phyloP scores from a whole-genome alignment of 192 early-diverging fungal genomes.

The Gryganskiella cystojenkinii region DNA sequence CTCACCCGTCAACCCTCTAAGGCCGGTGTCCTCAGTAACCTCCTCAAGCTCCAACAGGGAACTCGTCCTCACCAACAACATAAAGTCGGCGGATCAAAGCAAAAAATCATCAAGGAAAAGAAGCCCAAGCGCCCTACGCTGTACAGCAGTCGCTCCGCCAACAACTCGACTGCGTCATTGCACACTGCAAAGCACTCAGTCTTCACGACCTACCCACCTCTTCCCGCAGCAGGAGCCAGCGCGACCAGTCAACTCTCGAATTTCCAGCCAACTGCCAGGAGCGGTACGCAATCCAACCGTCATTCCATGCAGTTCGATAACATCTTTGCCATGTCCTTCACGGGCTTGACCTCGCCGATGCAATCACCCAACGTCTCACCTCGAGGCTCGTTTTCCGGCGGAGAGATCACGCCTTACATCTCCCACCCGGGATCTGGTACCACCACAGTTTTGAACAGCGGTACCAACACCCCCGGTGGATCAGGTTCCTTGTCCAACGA shows the following conservation, averaged over 20 bases:
- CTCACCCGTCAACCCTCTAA: constrained; percentile 39
- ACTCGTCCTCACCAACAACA: constrained; percentile 24
- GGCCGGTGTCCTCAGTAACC: constrained; percentile 41
- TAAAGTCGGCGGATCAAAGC: background rate
- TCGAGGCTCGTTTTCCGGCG: constrained; percentile 32
- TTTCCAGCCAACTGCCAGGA: constrained; percentile 14
- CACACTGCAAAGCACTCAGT: constrained; percentile 23
- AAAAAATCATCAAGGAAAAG: constrained; percentile 19
- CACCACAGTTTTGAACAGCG: background rate
- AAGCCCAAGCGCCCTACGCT: constrained; percentile 7
- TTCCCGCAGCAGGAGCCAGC: constrained; percentile 3
- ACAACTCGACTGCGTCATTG: constrained; percentile 28
- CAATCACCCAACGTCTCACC: constrained; percentile 26
- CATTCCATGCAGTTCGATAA: constrained; percentile 28
- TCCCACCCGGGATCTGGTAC: no score
- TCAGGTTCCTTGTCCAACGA: constrained; percentile 56
- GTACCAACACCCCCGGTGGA: background rate
- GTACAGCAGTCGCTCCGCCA: constrained; percentile 35
- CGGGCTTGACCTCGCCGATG: constrained; percentile 8
- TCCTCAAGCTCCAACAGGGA: constrained; percentile 32
- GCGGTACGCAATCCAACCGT: background rate
- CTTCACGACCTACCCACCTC: constrained; percentile 31
- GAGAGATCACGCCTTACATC: constrained; percentile 17
- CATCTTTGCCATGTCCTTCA: constrained; percentile 17
- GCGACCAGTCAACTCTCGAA: constrained; percentile 12